phyloP scores from a whole-genome alignment of 2,329 filamentous ascomycete genomes.

The Magnaporthiopsis rhizophila region DNA sequence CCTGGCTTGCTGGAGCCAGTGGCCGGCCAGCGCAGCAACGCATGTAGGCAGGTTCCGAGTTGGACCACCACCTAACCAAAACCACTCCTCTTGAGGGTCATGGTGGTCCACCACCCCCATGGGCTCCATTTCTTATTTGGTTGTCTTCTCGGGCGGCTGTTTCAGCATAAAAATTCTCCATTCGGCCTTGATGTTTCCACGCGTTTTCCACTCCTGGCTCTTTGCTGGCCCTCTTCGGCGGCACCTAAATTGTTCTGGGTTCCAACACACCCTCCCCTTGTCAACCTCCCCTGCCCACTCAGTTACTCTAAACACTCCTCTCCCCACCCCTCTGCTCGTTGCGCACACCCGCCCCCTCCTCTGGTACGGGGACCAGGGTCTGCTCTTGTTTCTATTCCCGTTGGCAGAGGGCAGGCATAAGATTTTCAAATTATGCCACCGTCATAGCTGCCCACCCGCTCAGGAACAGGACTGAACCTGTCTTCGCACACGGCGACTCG shows the following conservation, averaged over 20 bases:
- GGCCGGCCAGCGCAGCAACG: not conserved
- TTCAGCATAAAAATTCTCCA: conserved; percentile 33
- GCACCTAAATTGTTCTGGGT: conserved; percentile 20
- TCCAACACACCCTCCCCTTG: conserved; percentile 4
- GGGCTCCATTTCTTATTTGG: conserved; percentile 20
- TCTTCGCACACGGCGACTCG: conserved; percentile 42
- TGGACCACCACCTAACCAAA: not conserved
- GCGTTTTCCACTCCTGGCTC: conserved; percentile 28
- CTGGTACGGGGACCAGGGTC: conserved; percentile 16
- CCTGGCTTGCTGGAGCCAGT: not conserved
- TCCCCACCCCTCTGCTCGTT: conserved; percentile 28
- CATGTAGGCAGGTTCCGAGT: not conserved
- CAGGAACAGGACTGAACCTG: conserved; percentile 34
- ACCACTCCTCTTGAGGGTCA: not conserved
- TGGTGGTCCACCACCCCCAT: not conserved
- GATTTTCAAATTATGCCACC: conserved; percentile 51
- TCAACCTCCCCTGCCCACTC: conserved; percentile 21
- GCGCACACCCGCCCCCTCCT: conserved; percentile 30
- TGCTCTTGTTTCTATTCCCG: conserved; percentile 41
- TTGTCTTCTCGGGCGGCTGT: conserved; percentile 27
- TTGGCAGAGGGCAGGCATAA: conserved; percentile 45
- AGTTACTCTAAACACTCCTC: conserved; percentile 19
- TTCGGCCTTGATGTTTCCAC: conserved; percentile 30
- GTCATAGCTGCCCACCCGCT: conserved; percentile 36
- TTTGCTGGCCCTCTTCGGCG: conserved; percentile 16